Percentiles rank a stretch among this genome's conserved stretches.
phyloP scores from a whole-genome alignment of 768 basidiomycete genomes.

The Podaxis sp. region DNA sequence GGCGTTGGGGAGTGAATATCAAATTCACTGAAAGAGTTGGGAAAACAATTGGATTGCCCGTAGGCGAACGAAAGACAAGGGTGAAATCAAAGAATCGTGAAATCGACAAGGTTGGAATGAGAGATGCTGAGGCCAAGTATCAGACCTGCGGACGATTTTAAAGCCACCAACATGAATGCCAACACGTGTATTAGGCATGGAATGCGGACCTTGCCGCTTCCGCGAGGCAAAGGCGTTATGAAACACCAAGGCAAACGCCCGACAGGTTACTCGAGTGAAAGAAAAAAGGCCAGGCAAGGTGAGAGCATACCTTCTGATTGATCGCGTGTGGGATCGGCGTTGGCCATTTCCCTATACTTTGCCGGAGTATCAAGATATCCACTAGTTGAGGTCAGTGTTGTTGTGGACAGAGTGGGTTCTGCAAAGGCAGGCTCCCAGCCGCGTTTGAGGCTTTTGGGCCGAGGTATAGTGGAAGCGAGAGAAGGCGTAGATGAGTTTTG shows the following conservation, averaged over 20 bases:
- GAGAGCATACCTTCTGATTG: not conserved
- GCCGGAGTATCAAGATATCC: conserved; percentile 71
- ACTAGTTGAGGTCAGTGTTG: conserved; percentile 47
- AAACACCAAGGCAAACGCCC: not conserved
- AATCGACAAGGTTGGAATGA: conserved; percentile 1
- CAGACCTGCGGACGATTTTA: not conserved
- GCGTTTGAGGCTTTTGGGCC: conserved; percentile 39
- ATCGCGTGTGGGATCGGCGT: not conserved
- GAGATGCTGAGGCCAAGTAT: not conserved
- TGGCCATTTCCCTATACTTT: conserved; percentile 51
- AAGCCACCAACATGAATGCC: not conserved
- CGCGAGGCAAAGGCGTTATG: conserved; percentile 1
- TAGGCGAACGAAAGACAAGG: conserved; percentile 12
- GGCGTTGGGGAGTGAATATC: conserved; percentile 10
- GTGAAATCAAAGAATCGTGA: not conserved
- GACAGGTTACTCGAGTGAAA: not conserved
- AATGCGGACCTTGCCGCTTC: not conserved
- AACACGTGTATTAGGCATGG: conserved; percentile 10
- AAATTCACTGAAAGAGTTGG: conserved; percentile 9
- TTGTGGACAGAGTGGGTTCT: conserved; percentile 48
- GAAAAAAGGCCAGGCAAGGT: not conserved
- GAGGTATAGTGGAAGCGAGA: conserved; percentile 33
- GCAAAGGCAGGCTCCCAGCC: conserved; percentile 68
- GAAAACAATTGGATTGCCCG: conserved; percentile 3
- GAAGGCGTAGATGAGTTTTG: conserved; percentile 26